These are phyloP conservation scores for Colletotrichum sp. DNA, from an alignment of 2,329 filamentous ascomycete species.

Conservation along the genomic window DNA sequence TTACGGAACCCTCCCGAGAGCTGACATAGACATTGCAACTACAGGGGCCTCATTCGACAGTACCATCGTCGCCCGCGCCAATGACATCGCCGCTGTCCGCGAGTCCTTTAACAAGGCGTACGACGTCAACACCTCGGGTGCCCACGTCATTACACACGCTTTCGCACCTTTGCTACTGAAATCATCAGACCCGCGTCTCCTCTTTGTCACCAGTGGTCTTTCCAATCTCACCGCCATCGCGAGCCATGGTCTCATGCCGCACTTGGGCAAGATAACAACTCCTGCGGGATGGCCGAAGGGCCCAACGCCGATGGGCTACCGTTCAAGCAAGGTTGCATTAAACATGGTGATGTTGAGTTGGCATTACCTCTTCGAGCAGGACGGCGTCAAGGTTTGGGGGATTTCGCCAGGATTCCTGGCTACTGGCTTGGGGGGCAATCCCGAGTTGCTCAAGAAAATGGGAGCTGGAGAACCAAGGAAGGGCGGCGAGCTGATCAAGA, in stretches of 20 bases:
- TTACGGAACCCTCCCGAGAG: not conserved
- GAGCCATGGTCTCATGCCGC: slow-evolving; percentile 16
- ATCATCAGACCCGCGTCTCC: slow-evolving; percentile 44
- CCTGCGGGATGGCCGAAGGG: slow-evolving; percentile 51
- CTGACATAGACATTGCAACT: not conserved
- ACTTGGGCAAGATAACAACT: slow-evolving; percentile 38
- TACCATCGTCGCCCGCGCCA: slow-evolving; percentile 42
- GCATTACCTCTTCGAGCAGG: slow-evolving; percentile 41
- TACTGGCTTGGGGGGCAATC: slow-evolving; percentile 44
- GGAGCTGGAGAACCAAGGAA: slow-evolving; percentile 37
- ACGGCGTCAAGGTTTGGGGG: slow-evolving; percentile 55
- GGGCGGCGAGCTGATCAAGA: slow-evolving; percentile 41
- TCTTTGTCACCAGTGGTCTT: slow-evolving; percentile 52
- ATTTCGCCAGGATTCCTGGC: slow-evolving; percentile 55
- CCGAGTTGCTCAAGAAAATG: slow-evolving; percentile 33
- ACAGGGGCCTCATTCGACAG: slow-evolving; percentile 19
- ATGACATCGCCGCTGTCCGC: slow-evolving; percentile 31
- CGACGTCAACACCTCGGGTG: slow-evolving; percentile 55
- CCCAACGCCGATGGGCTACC: slow-evolving; percentile 33
- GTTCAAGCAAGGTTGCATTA: slow-evolving; percentile 45
- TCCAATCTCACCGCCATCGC: slow-evolving; percentile 35
- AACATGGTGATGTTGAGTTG: slow-evolving; percentile 57
- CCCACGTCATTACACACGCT: slow-evolving; percentile 38
- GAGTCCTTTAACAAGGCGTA: slow-evolving; percentile 49
- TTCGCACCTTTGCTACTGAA: slow-evolving; percentile 39